Evolutionary conservation across 495 filamentous ascomycete genomes (phyloP).

Genomic region (Neurospora intermedia): DNA sequence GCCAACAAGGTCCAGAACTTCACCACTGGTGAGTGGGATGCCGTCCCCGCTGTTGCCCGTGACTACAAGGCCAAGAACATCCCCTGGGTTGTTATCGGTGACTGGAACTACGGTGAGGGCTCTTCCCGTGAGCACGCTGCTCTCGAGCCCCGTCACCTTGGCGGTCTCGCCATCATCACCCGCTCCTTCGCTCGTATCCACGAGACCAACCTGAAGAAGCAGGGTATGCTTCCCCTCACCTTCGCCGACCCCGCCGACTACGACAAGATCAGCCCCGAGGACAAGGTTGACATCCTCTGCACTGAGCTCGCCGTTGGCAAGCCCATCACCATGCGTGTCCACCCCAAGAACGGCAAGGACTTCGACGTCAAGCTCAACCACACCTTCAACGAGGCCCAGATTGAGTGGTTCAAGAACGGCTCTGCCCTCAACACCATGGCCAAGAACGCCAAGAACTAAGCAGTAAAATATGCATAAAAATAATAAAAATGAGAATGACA

Average conservation of each 20-base stretch:
- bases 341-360: constrained; percentile 69
- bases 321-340: constrained; percentile 83
- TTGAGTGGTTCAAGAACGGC: constrained; percentile 97
- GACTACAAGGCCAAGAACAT: constrained; percentile 97
- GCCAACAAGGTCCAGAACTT: constrained; percentile 97
- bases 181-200: constrained; percentile 97
- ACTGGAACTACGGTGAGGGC: constrained; percentile 99
- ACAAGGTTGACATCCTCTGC: constrained; percentile 82
- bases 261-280: constrained; percentile 88
- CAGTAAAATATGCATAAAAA: constrained; percentile 10
- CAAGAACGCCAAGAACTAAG: constrained; percentile 38
- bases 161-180: constrained; percentile 94
- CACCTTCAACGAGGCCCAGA: constrained; percentile 95
- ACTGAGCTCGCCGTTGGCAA: constrained; percentile 89
- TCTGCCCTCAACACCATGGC: constrained; percentile 98
- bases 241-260: constrained; percentile 94
- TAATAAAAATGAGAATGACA: constrained; percentile 10
- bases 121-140: constrained; percentile 96
- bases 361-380: constrained; percentile 81
- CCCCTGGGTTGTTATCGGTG: constrained; percentile 95
- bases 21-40: constrained; percentile 69
- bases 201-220: constrained; percentile 99
- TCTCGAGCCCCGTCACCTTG: constrained; percentile 93
- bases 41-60: constrained; percentile 88
- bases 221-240: constrained; percentile 97